These are phyloP conservation scores for Annona cherimola DNA, from an alignment of 164 flowering plant genomes.

Conservation along the genomic window DNA sequence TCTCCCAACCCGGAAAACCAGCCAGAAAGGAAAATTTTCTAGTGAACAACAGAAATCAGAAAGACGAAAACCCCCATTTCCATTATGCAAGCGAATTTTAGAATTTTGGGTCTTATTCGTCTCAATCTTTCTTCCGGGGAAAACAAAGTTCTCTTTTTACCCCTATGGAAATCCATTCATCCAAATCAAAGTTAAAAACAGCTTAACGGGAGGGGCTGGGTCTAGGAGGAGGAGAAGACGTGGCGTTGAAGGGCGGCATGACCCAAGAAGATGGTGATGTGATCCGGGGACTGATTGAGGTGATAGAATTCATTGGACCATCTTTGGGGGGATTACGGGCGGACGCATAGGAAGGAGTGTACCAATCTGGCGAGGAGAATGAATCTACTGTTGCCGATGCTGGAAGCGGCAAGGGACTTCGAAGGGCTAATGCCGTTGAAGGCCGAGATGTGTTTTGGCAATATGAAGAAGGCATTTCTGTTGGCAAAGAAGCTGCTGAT, in stretches of 20 bases:
- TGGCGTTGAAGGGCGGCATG: constrained; percentile 3
- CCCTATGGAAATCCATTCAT: not conserved
- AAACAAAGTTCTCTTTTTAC: not conserved
- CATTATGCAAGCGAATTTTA: constrained; percentile 3
- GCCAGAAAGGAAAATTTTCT: constrained; percentile 6
- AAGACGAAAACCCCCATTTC: constrained; percentile 1
- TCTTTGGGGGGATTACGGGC: constrained; percentile 36
- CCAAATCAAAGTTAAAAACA: not conserved
- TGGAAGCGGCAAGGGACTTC: constrained; percentile 53
- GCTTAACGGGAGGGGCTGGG: not conserved
- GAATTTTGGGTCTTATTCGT: constrained; percentile 9
- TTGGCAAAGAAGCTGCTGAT: constrained; percentile 53
- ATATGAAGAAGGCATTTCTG: constrained; percentile 42
- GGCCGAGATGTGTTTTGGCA: constrained; percentile 20
- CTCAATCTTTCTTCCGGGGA: not conserved
- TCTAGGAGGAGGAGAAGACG: constrained; percentile 13
- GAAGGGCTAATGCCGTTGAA: constrained; percentile 24
- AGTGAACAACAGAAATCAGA: not conserved
- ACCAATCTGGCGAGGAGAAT: constrained; percentile 48
- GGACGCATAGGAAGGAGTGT: constrained; percentile 57
- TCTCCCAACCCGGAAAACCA: constrained; percentile 14
- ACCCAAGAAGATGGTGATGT: constrained; percentile 14
- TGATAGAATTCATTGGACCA: constrained; percentile 37
- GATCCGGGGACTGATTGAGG: constrained; percentile 31
- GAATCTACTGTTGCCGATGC: constrained; percentile 54